These are phyloP conservation scores for Colletotrichum magnum DNA, from an alignment of 2,329 filamentous ascomycete species.

Conservation along the genomic window DNA sequence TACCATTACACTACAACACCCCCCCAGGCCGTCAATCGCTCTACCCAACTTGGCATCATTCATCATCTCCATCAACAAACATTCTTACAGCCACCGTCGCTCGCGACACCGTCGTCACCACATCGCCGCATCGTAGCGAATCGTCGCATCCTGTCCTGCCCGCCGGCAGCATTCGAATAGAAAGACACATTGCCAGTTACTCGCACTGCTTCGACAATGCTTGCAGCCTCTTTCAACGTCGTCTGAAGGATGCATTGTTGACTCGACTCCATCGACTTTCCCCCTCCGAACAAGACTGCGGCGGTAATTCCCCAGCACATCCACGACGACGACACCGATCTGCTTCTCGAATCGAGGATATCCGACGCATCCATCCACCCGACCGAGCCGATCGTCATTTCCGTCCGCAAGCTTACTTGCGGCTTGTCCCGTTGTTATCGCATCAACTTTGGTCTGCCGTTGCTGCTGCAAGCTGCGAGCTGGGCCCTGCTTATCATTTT, in stretches of 20 bases:
- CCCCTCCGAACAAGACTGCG: constrained; percentile 17
- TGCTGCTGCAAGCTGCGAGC: too few species aligned
- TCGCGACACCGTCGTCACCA: constrained; percentile 1
- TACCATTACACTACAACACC: constrained; percentile 5
- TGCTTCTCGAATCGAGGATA: background rate
- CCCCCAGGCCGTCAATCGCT: constrained; percentile 13
- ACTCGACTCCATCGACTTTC: constrained; percentile 13
- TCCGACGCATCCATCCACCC: background rate
- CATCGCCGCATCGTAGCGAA: background rate
- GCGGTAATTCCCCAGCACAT: constrained; percentile 1
- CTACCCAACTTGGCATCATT: constrained; percentile 5
- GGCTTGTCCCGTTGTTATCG: too few species aligned
- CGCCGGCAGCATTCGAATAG: background rate
- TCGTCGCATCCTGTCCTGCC: background rate
- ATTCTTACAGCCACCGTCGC: background rate
- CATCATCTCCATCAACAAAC: constrained; percentile 10
- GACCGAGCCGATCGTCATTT: background rate
- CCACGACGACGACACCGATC: background rate
- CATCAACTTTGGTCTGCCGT: too few species aligned
- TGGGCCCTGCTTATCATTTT: too few species aligned
- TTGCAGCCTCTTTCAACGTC: constrained; percentile 6
- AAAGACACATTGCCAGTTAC: background rate
- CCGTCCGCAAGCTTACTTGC: too few species aligned
- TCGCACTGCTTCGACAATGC: constrained; percentile 25
- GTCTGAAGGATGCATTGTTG: constrained; percentile 40